Percentiles rank a stretch among this genome's conserved stretches.
phyloP scores from a whole-genome alignment of 441 rosid species.

The Erysimum cheiri region DNA sequence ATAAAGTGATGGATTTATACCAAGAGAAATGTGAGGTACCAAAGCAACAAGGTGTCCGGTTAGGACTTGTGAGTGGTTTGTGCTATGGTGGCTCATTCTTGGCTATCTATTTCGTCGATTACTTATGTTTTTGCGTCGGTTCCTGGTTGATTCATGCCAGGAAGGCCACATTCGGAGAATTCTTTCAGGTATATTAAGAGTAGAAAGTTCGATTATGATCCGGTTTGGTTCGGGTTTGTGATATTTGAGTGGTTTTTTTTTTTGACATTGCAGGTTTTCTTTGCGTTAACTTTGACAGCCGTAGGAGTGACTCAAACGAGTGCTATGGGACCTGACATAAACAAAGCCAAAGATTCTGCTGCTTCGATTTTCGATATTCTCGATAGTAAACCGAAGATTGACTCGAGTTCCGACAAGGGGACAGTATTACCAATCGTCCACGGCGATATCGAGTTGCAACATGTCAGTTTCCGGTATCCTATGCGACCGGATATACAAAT shows the following conservation, averaged over 20 bases:
- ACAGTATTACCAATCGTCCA: slow-evolving; percentile 42
- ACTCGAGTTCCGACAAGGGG: slow-evolving; percentile 58
- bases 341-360: slow-evolving; percentile 65
- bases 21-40: slow-evolving; percentile 61
- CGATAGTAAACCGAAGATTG: slow-evolving; percentile 57
- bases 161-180: slow-evolving; percentile 58
- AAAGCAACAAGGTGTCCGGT: slow-evolving; percentile 49
- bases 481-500: slow-evolving; percentile 63
- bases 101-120: slow-evolving; percentile 50
- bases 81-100: slow-evolving; percentile 66
- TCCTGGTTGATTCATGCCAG: slow-evolving; percentile 50
- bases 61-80: slow-evolving; percentile 59
- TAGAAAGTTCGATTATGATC: neutral
- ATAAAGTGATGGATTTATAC: slow-evolving; percentile 64
- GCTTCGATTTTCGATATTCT: slow-evolving; percentile 67
- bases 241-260: neutral
- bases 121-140: slow-evolving; percentile 61
- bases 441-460: slow-evolving; percentile 57
- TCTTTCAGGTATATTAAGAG: slow-evolving; percentile 54
- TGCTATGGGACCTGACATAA: slow-evolving; percentile 58
- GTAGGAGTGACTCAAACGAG: slow-evolving; percentile 61
- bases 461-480: slow-evolving; percentile 64
- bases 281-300: slow-evolving; percentile 62
- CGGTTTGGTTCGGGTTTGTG: neutral
- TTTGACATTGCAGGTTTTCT: slow-evolving; percentile 57